Evolutionary conservation across 202 grass and related monocot species (phyloP).

Genomic region (Elaeis oleifera): DNA sequence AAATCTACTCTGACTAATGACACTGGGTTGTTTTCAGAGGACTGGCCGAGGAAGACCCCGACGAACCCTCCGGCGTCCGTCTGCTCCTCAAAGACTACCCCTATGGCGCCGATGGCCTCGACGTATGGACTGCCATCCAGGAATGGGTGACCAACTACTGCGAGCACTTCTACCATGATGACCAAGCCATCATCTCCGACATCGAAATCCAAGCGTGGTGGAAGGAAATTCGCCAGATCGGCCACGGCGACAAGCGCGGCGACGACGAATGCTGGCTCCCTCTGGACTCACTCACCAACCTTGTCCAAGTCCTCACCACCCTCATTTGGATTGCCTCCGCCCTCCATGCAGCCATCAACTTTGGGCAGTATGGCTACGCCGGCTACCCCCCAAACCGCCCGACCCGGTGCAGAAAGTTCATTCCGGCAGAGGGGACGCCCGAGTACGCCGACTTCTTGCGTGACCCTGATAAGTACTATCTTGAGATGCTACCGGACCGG

Average conservation of each 20-base stretch:
- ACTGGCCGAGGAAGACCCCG: constrained; percentile 41
- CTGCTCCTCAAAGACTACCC: constrained; percentile 75
- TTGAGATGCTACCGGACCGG: constrained; percentile 61
- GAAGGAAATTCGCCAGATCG: constrained; percentile 54
- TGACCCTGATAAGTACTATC: constrained; percentile 58
- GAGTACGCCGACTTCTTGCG: constrained; percentile 54
- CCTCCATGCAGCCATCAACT: constrained; percentile 86
- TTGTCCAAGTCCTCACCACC: constrained; percentile 48
- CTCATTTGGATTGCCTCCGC: constrained; percentile 85
- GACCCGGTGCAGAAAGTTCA: constrained; percentile 66
- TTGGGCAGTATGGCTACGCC: constrained; percentile 84
- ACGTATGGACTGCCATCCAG: constrained; percentile 71
- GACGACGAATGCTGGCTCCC: constrained; percentile 69
- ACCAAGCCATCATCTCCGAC: constrained; percentile 37
- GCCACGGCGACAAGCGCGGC: constrained; percentile 61
- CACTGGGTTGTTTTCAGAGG: constrained; percentile 27
- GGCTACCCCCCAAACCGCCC: constrained; percentile 83
- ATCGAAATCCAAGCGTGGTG: constrained; percentile 70
- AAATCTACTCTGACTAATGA: not conserved
- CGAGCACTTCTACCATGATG: constrained; percentile 43
- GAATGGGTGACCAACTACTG: constrained; percentile 75
- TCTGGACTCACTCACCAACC: constrained; percentile 35
- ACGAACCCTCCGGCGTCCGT: constrained; percentile 26
- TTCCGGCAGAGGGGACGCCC: constrained; percentile 42
- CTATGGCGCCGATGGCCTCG: constrained; percentile 68